Conservation (phyloP, 2,329 filamentous ascomycete genomes). For the Xylaria sp. region DNA sequence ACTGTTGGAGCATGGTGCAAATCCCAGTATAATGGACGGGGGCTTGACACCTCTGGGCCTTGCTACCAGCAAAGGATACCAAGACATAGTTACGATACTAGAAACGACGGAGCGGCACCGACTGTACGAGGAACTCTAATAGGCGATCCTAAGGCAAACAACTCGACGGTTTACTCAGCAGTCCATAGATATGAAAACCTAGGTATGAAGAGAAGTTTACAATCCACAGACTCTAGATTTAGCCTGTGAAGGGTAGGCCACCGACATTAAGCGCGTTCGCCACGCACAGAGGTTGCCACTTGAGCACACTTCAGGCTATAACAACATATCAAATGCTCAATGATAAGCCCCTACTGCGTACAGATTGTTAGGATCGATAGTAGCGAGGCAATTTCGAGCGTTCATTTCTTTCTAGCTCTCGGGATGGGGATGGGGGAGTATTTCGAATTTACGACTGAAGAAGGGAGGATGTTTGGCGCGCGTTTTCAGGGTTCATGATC, state of each 20-base stretch:
- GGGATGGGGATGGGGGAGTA: neutral
- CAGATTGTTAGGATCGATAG: neutral
- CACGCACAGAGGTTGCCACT: neutral
- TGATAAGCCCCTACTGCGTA: neutral
- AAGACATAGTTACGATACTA: neutral
- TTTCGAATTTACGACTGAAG: neutral
- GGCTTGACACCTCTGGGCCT: neutral
- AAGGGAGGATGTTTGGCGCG: neutral
- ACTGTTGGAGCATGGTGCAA: conserved; percentile 1
- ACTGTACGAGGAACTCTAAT: neutral
- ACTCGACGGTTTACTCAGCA: neutral
- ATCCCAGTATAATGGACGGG: neutral
- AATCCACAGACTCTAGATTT: neutral
- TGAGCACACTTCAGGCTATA: neutral
- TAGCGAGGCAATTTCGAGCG: neutral
- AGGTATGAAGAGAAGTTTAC: neutral
- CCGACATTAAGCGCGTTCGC: neutral
- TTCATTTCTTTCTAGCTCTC: neutral
- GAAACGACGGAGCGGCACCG: neutral
- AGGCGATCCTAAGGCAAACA: neutral
- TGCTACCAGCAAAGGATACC: neutral
- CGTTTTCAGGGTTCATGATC: neutral
- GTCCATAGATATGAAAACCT: neutral
- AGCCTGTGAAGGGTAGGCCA: neutral
- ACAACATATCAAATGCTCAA: neutral